These are phyloP conservation scores for Pseudogymnoascus sp. DNA, from an alignment of 2,329 filamentous ascomycete species.

Conservation along the genomic window DNA sequence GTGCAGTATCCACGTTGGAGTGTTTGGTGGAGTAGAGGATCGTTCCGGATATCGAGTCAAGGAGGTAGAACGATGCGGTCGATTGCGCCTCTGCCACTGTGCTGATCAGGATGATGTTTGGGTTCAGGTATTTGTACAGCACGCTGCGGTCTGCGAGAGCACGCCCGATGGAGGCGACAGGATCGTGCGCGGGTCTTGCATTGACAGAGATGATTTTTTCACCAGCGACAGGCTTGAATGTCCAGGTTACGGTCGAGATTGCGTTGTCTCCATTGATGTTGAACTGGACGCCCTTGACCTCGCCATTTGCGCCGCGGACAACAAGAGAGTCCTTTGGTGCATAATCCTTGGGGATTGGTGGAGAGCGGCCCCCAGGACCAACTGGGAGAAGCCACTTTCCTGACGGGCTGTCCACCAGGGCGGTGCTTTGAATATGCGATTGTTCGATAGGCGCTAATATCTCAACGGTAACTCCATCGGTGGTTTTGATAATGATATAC, in stretches of 20 bases:
- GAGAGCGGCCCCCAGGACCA: conserved; percentile 42
- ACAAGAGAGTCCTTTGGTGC: conserved; percentile 49
- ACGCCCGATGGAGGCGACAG: conserved; percentile 88
- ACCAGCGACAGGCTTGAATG: conserved; percentile 57
- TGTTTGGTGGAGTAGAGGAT: conserved; percentile 67
- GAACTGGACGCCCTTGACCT: conserved; percentile 50
- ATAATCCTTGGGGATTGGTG: conserved; percentile 38
- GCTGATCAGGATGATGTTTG: conserved; percentile 73
- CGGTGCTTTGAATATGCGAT: conserved; percentile 40
- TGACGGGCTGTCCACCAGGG: conserved; percentile 44
- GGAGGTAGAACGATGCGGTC: conserved; percentile 64
- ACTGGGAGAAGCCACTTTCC: conserved; percentile 50
- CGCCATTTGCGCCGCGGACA: conserved; percentile 41
- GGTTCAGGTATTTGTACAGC: conserved; percentile 93
- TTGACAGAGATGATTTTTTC: conserved; percentile 64
- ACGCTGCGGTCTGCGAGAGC: conserved; percentile 90
- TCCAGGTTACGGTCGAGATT: conserved; percentile 56
- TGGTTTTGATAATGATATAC: conserved; percentile 48
- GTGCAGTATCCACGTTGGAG: conserved; percentile 63
- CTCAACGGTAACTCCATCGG: conserved; percentile 45
- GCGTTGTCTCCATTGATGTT: conserved; percentile 35
- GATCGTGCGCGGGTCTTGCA: conserved; percentile 67
- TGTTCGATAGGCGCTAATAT: conserved; percentile 34
- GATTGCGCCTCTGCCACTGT: conserved; percentile 52
- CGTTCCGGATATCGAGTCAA: conserved; percentile 81